Base-by-base conservation (phyloP, 352 stramenopile genomes). In the Phytophthora niederhauseri region DNA sequence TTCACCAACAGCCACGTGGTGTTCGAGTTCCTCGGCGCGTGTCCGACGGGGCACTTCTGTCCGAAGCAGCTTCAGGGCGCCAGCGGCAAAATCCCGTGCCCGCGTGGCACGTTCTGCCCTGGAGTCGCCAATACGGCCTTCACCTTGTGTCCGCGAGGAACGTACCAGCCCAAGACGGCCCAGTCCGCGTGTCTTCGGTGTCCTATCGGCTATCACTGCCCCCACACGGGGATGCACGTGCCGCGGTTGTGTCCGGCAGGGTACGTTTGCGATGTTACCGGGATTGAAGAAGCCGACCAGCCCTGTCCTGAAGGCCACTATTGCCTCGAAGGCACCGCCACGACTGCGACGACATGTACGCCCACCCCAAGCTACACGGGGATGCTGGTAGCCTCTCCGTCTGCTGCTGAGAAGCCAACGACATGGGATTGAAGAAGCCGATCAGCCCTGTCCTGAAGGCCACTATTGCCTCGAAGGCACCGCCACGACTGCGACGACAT, bases 401-500 rank as follows among this genome's bases (percentile, higher is more conserved):
- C n/a, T n/a, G n/a, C n/a, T n/a, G n/a, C n/a, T n/a, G n/a, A n/a
- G n/a, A n/a, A n/a, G n/a, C n/a, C n/a, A n/a, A n/a, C n/a, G n/a
- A n/a, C n/a, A n/a, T n/a, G 97, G 97, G 24, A 97, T 98, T 26
- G 79, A 95, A 66, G 77, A 89, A 8, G 89, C 86, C 4, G 87
- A 96, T 15, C 87, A 98, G 64, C 97, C 94, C 17, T 99, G 97
- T 75, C 97, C 97, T 19, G 83, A 93, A 61, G 96, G 97, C 0
- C 97, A 98, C 69, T 99, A 97, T 77, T 99, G 97, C 62, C 81
- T 98, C 14, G 93, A 98, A 73, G 97, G 97, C 19, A 99, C 97
- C 8, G 96, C 95, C 7, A 99, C 97, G 0, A 93, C 94, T 11
- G 87, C 86, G n/a, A 95, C 91, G 11, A 97, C 90, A 9, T 99